Percentiles rank a stretch among this genome's conserved stretches.
These are phyloP conservation scores for Yamadazyma atlantica DNA, from an alignment of 1,139 yeast species.

Conservation along the genomic window DNA sequence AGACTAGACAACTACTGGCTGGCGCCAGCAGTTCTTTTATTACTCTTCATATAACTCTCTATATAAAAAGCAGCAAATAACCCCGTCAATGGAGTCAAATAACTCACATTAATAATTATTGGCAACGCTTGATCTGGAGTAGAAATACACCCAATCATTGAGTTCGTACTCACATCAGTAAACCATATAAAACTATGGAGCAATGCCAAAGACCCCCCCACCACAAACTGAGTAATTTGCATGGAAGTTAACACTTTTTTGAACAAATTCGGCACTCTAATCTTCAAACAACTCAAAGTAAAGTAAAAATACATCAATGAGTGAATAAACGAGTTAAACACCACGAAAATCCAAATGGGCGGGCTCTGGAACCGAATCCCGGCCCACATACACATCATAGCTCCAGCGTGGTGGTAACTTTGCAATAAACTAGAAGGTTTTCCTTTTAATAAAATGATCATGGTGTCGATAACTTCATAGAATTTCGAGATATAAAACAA, in stretches of 20 bases:
- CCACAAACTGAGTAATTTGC: slow-evolving; percentile 69
- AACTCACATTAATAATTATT: slow-evolving; percentile 59
- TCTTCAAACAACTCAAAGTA: slow-evolving; percentile 60
- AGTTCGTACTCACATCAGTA: slow-evolving; percentile 48
- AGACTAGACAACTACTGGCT: too few relatives aligned
- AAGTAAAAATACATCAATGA: slow-evolving; percentile 76
- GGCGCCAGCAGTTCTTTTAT: too few relatives aligned
- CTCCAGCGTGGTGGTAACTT: slow-evolving; percentile 80
- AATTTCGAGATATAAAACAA: slow-evolving; percentile 71
- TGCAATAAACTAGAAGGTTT: slow-evolving; percentile 67
- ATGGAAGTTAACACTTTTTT: slow-evolving; percentile 64
- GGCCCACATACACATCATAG: slow-evolving; percentile 83
- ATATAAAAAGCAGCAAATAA: slow-evolving; percentile 70
- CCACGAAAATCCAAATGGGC: slow-evolving; percentile 81
- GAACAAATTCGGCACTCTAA: slow-evolving; percentile 57
- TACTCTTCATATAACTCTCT: slow-evolving; percentile 55
- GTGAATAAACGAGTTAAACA: slow-evolving; percentile 73
- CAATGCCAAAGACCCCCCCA: slow-evolving; percentile 70
- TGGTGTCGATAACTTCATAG: slow-evolving; percentile 71
- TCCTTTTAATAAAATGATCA: slow-evolving; percentile 68
- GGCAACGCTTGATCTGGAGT: slow-evolving; percentile 67
- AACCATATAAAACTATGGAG: slow-evolving; percentile 63
- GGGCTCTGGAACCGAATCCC: slow-evolving; percentile 72
- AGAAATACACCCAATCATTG: slow-evolving; percentile 53
- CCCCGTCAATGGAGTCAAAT: slow-evolving; percentile 69